These are phyloP conservation scores for Yarrowia yakushimensis DNA, from an alignment of 805 yeast species.

Conservation along the genomic window DNA sequence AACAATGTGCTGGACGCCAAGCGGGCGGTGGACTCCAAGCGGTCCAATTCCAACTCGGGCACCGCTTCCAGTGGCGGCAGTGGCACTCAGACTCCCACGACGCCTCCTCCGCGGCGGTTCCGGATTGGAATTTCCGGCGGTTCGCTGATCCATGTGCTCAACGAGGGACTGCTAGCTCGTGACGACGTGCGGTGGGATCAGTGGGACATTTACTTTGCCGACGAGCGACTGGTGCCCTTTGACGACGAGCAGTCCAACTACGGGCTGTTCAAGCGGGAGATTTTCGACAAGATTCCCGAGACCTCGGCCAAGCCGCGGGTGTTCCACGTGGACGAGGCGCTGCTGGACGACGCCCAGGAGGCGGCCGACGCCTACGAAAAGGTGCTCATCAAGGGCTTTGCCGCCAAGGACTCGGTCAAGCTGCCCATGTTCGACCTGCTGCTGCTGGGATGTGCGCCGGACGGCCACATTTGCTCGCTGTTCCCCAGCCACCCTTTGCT, in stretches of 20 bases:
- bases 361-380: slow-evolving; percentile 94
- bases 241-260: slow-evolving; percentile 79
- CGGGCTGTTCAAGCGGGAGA: slow-evolving; percentile 79
- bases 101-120: slow-evolving; percentile 57
- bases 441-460: slow-evolving; percentile 95
- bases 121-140: slow-evolving; percentile 94
- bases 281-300: slow-evolving; percentile 65
- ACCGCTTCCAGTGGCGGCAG: neutral
- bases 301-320: slow-evolving; percentile 59
- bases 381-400: slow-evolving; percentile 80
- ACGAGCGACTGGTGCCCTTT: slow-evolving; percentile 90
- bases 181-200: slow-evolving; percentile 81
- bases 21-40: slow-evolving; percentile 18
- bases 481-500: slow-evolving; percentile 89
- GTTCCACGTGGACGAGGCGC: slow-evolving; percentile 74
- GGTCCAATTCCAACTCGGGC: slow-evolving; percentile 9
- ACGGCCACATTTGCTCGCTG: slow-evolving; percentile 95
- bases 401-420: slow-evolving; percentile 93
- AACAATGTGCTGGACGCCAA: slow-evolving; percentile 53
- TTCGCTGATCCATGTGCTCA: slow-evolving; percentile 77
- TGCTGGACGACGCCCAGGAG: slow-evolving; percentile 64
- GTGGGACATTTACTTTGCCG: slow-evolving; percentile 97
- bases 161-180: slow-evolving; percentile 78
- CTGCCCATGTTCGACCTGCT: slow-evolving; percentile 91
- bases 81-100: slow-evolving; percentile 33